Base-by-base conservation (phyloP, 202 grass and related monocot species). In the Panicum virgatum region DNA sequence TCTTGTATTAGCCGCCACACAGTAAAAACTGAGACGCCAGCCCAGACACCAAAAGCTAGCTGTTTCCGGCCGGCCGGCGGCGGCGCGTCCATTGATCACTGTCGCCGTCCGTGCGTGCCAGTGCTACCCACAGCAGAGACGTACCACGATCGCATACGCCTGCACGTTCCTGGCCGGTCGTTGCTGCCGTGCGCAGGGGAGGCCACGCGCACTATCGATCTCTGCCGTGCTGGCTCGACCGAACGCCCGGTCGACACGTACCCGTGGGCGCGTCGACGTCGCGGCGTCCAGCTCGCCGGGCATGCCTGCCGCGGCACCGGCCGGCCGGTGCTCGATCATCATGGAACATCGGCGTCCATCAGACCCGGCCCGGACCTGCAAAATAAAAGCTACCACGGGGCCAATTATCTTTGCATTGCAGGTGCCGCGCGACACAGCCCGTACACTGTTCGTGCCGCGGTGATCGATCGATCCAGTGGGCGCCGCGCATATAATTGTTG, bases 231-330 rank as follows among this genome's bases (percentile, higher is more conserved):
- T 27, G 6, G 18, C 29, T 62, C 60, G 14, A 18, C 9, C 13
- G 29, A 62, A 72, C 69, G 10, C 46, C 26, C 26, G 16, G 46
- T 53, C 48, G 48, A 73, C 70, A 77, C 56, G 74, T 77, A 4
- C 23, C 13, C 26, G 40, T 62, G 40, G 40, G 40, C n/a, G 56
- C 30, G 71, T 39, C 27, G 30, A 7, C 50, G 48, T 8, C 71
- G 54, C 60, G 29, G 48, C 37, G 23, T 50, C 51, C 6, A n/a
- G 20, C 52, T 3, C 1, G 53, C 9, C 3, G 22, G 26, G 54
- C 61, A 37, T 34, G 61, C 61, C 8, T 22, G 62, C 34, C 29
- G 18, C 36, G 36, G 36, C 19, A 3, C 29, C 27, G 6, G 62
- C 62, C 30, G 61, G 62, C 34, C 8, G 18, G 30, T 37, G 32